phyloP scores from a whole-genome alignment of 2,329 filamentous ascomycete species.

The Blastomyces parvus region DNA sequence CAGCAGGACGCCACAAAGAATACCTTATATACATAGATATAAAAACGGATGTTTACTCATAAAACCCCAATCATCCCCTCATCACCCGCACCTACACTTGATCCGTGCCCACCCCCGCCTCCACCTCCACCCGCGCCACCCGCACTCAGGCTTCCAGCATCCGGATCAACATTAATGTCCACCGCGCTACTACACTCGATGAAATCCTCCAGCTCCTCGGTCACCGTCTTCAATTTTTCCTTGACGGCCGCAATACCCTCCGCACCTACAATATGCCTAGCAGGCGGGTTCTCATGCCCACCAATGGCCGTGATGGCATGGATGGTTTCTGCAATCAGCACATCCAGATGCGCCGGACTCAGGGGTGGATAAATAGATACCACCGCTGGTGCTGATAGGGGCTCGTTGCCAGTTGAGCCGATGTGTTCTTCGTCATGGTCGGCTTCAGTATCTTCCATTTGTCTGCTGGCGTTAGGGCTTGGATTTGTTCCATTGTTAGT shows the following conservation, averaged over 20 bases:
- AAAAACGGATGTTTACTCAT: neutral
- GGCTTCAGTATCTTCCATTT: neutral
- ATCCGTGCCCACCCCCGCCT: constrained; percentile 15
- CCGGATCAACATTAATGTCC: constrained; percentile 43
- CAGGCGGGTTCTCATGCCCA: constrained; percentile 90
- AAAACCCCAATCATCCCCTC: constrained; percentile 2
- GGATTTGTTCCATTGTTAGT: neutral
- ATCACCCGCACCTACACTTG: constrained; percentile 3
- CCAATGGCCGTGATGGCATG: constrained; percentile 86
- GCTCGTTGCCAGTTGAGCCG: constrained; percentile 10
- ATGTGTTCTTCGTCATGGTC: constrained; percentile 3
- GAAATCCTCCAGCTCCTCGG: constrained; percentile 93
- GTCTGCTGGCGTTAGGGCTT: neutral
- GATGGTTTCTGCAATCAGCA: constrained; percentile 77
- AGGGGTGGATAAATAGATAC: constrained; percentile 67
- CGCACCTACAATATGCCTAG: constrained; percentile 83
- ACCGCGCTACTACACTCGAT: constrained; percentile 80
- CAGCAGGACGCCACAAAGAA: neutral
- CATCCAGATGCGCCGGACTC: constrained; percentile 57
- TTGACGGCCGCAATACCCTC: constrained; percentile 83
- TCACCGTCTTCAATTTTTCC: constrained; percentile 93
- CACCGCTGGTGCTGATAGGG: constrained; percentile 37
- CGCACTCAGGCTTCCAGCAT: constrained; percentile 17
- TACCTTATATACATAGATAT: neutral
- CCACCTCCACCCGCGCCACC: constrained; percentile 14